phyloP scores from a whole-genome alignment of 495 filamentous ascomycete genomes.

The Neurospora sp. region DNA sequence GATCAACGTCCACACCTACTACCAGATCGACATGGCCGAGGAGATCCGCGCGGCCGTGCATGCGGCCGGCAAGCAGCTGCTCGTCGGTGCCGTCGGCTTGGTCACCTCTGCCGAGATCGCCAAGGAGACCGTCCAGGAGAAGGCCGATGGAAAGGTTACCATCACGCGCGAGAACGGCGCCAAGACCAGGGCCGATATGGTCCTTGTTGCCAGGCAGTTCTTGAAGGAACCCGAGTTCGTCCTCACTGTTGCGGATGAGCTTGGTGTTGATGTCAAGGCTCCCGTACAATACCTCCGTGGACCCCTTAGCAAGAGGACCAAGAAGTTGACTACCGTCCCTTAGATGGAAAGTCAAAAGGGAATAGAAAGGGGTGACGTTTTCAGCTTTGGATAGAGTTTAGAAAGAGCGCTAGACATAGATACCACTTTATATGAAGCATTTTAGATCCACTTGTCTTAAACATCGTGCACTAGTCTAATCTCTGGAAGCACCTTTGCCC shows the following conservation, averaged over 20 bases:
- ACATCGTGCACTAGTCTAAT: background rate
- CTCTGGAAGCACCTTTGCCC: background rate
- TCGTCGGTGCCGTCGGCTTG: constrained; percentile 64
- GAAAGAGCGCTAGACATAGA: background rate
- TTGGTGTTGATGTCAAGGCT: constrained; percentile 48
- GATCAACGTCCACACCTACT: constrained; percentile 44
- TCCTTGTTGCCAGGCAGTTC: constrained; percentile 56
- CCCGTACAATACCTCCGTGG: constrained; percentile 42
- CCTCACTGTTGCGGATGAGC: constrained; percentile 44
- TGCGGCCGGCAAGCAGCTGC: constrained; percentile 42
- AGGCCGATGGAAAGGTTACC: constrained; percentile 17
- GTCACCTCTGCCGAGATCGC: constrained; percentile 56
- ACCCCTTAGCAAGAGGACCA: constrained; percentile 12
- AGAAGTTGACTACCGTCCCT: constrained; percentile 2
- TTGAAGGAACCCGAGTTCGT: constrained; percentile 61
- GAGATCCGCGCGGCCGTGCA: constrained; percentile 47
- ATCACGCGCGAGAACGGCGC: constrained; percentile 34
- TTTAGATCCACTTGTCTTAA: background rate
- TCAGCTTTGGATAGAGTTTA: background rate
- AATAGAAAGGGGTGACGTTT: background rate
- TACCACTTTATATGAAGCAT: background rate
- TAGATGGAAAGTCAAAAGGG: background rate
- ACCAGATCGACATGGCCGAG: constrained; percentile 55
- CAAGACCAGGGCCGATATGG: constrained; percentile 47
- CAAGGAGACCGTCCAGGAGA: constrained; percentile 20